Evolutionary conservation across 495 filamentous ascomycete genomes (phyloP), one percentile per base, ranked within the genome.

Genomic region (Aspergillus carlsbadensis): DNA sequence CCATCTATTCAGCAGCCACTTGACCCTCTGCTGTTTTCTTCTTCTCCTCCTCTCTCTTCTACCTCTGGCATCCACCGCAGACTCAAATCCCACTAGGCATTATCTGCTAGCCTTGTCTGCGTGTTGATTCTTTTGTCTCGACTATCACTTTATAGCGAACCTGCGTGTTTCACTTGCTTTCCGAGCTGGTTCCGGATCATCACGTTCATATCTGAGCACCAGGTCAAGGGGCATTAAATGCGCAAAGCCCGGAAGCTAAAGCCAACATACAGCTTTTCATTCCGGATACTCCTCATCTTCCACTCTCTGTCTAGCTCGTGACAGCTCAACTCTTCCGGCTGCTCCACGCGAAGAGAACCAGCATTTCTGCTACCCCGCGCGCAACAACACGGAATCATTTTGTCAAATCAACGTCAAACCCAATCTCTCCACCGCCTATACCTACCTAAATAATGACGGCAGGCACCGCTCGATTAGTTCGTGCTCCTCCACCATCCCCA

Each of bases 401-500:
- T n/a, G n/a, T n/a, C n/a, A n/a, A n/a, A n/a, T n/a, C n/a, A n/a
- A 5, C 15, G 5, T 39, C 10, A 37, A 2, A 3, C 21, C 0
- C 17, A 10, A 17, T 34, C 15, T 41, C 13, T 41, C 6, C 8
- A n/a, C 24, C 14, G 11, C 39, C 24, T 21, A 39, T 39, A 39
- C 47, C 17, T 5, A n/a, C 10, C 15, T n/a, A 24, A 24, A 52
- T 17, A 21, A 60, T 58, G 50, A 21, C 53, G 14, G 41, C 47
- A 15, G 31, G 34, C 22, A 47, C 60, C 2, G 46, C 50, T 26
- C 59, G 53, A 50, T 29, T 62, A 10, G 53, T 64, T 50, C 60
- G 57, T 29, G 51, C 53, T 3, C 58, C 59, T 10, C 65, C 64
- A 41, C 66, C 65, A 36, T 68, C 69, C 6, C 69, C 69, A 22